Conservation (phyloP, 1,284 basidiomycete genomes). For the Boletellus deceptivus region DNA sequence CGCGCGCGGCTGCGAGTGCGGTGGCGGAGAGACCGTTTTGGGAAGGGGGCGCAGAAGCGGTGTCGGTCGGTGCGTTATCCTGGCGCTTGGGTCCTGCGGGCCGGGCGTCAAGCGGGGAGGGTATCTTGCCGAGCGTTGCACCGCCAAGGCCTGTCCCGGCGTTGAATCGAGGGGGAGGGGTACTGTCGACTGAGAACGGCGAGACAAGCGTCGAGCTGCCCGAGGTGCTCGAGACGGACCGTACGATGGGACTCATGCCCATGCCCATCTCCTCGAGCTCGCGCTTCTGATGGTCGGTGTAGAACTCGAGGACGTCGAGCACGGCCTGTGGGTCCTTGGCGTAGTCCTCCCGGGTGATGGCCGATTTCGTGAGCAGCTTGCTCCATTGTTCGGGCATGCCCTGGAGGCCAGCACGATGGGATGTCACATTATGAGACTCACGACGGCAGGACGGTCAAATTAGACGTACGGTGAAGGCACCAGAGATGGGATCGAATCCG, state of each 20-base stretch:
- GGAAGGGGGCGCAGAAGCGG: conserved; percentile 1
- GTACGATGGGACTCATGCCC: conserved; percentile 32
- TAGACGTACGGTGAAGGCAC: conserved; percentile 80
- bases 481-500: conserved; percentile 92
- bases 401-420: conserved; percentile 37
- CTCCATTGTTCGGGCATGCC: conserved; percentile 98
- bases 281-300: conserved; percentile 96
- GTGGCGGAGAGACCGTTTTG: conserved; percentile 43
- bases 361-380: conserved; percentile 91
- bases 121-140: conserved; percentile 45
- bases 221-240: conserved; percentile 27
- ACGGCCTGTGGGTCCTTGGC: conserved; percentile 97
- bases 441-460: background rate
- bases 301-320: conserved; percentile 96
- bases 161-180: conserved; percentile 73
- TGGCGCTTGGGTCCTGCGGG: conserved; percentile 49
- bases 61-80: conserved; percentile 54
- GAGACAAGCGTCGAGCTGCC: conserved; percentile 18
- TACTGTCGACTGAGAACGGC: conserved; percentile 35
- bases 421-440: conserved; percentile 1
- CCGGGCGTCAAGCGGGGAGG: conserved; percentile 38
- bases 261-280: conserved; percentile 68
- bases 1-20: conserved; percentile 49
- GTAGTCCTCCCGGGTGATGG: conserved; percentile 97
- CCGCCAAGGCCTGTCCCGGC: conserved; percentile 86